These are phyloP conservation scores for Penicillium sp. DNA, from an alignment of 2,329 filamentous ascomycete species.

Conservation along the genomic window DNA sequence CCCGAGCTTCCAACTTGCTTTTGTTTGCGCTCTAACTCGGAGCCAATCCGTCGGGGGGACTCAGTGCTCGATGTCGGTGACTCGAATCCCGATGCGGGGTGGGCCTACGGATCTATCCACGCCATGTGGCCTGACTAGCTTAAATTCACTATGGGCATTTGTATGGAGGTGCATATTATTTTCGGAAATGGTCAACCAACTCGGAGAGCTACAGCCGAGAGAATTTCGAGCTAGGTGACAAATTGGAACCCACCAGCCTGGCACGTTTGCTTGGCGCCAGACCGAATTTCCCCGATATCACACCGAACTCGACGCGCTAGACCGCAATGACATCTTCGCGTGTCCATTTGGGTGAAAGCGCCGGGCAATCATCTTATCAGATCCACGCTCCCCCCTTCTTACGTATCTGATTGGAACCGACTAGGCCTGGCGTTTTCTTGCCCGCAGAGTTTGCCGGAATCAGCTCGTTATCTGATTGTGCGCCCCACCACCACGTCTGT, in stretches of 20 bases:
- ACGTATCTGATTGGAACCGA: constrained; percentile 1
- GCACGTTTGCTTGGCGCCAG: no score
- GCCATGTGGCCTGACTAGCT: no score
- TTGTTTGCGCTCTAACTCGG: no score
- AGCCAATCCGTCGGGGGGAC: no score
- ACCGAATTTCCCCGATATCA: constrained; percentile 13
- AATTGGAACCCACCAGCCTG: no score
- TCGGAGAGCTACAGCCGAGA: background rate
- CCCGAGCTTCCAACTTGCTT: no score
- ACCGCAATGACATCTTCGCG: background rate
- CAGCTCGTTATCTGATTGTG: constrained; percentile 13
- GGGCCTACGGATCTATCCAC: no score
- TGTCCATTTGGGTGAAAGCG: background rate
- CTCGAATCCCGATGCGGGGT: no score
- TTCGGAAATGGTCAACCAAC: no score
- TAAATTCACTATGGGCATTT: no score
- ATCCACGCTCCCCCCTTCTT: constrained; percentile 5
- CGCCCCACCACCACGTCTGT: background rate
- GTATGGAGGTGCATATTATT: no score
- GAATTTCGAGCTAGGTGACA: background rate
- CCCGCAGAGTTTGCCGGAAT: constrained; percentile 4
- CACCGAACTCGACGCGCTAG: constrained; percentile 2
- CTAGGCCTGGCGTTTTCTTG: background rate
- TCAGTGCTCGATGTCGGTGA: no score
- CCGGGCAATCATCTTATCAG: constrained; percentile 15